A percentile compares a stretch with the other conserved stretches of the same genome.
Evolutionary conservation across 2,329 filamentous ascomycete species (phyloP).

Genomic region (Cladophialophora yegresii): DNA sequence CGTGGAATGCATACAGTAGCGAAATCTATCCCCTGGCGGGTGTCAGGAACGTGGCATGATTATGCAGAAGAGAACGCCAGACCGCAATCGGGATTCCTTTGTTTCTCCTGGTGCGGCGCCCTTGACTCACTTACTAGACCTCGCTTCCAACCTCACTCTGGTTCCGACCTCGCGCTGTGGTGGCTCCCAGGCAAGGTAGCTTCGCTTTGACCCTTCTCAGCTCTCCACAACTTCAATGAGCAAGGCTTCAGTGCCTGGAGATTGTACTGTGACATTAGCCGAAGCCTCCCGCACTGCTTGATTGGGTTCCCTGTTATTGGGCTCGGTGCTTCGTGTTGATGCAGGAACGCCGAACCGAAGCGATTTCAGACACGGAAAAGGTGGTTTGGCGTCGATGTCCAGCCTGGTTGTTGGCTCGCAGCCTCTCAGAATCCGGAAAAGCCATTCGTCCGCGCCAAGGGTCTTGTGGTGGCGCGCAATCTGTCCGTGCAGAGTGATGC

Average conservation of each 20-base stretch:
- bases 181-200: neutral
- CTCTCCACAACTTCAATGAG: neutral
- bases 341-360: neutral
- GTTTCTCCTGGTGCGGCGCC: conserved; percentile 1
- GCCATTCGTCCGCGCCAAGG: neutral
- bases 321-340: neutral
- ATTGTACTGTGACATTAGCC: neutral
- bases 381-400: neutral
- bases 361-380: neutral
- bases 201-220: neutral
- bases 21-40: conserved; percentile 1
- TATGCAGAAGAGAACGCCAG: conserved; percentile 4
- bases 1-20: neutral
- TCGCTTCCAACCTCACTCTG: neutral
- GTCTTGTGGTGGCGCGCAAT: neutral
- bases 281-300: neutral
- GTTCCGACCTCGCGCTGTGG: neutral
- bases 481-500: neutral
- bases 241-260: neutral
- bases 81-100: neutral
- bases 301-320: neutral
- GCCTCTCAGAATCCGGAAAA: neutral
- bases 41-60: conserved; percentile 10
- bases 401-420: neutral
- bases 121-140: neutral